phyloP scores from a whole-genome alignment of 2,329 filamentous ascomycete species.

The Calonectria montana region DNA sequence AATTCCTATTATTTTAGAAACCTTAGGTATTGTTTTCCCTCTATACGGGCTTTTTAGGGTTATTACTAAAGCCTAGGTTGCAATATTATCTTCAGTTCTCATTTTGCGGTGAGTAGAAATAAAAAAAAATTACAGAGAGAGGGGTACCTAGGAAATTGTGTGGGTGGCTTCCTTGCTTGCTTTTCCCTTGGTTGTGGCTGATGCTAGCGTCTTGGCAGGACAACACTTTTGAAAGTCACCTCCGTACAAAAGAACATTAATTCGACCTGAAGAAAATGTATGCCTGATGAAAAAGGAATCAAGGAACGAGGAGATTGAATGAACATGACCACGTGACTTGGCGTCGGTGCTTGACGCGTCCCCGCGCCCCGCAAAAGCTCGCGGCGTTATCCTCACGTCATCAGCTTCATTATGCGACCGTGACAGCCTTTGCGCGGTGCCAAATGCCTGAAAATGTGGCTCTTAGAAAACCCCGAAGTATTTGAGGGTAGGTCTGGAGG shows the following conservation, averaged over 20 bases:
- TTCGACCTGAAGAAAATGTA: neutral
- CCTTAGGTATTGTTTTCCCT: neutral
- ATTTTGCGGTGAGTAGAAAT: neutral
- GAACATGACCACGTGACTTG: slow-evolving; percentile 38
- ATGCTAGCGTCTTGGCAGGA: no score
- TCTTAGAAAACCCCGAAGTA: slow-evolving; percentile 69
- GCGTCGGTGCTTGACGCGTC: slow-evolving; percentile 38
- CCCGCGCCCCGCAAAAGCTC: slow-evolving; percentile 33
- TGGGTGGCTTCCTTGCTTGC: no score
- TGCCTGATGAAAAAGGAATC: neutral
- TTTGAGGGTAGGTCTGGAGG: slow-evolving; percentile 56
- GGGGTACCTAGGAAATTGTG: no score
- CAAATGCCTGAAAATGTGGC: slow-evolving; percentile 65
- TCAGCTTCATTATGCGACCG: slow-evolving; percentile 29
- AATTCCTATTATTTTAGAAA: no score
- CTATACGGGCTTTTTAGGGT: neutral
- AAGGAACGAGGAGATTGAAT: neutral
- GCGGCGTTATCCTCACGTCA: slow-evolving; percentile 42
- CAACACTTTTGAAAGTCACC: no score
- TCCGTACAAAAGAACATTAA: neutral
- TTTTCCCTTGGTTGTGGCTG: no score
- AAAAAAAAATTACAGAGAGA: neutral
- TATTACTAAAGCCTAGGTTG: neutral
- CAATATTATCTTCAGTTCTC: no score
- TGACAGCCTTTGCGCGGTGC: slow-evolving; percentile 32